These are phyloP conservation scores for Annulohypoxylon moriforme DNA, from an alignment of 495 filamentous ascomycete species.

Conservation along the genomic window DNA sequence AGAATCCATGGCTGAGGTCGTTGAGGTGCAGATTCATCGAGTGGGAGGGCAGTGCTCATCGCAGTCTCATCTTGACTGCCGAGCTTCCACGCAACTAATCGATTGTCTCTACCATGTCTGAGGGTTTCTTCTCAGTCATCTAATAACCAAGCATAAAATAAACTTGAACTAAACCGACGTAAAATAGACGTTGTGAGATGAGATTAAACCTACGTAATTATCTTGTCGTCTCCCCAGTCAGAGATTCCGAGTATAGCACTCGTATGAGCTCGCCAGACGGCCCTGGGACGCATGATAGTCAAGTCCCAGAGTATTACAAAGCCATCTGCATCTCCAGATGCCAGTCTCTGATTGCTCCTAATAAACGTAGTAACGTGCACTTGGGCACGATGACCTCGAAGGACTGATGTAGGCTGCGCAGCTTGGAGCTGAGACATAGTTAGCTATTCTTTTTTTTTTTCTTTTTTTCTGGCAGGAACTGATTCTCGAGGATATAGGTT, in stretches of 20 bases:
- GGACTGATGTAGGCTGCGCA: conserved; percentile 82
- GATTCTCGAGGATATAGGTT: not conserved
- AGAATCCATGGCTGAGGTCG: conserved; percentile 83
- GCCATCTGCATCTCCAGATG: conserved; percentile 91
- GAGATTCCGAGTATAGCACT: conserved; percentile 77
- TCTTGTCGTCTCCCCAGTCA: conserved; percentile 70
- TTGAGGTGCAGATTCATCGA: conserved; percentile 65
- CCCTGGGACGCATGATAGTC: conserved; percentile 80
- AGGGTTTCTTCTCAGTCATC: conserved; percentile 27
- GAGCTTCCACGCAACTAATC: conserved; percentile 86
- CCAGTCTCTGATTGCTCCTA: conserved; percentile 75
- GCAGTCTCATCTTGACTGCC: conserved; percentile 67
- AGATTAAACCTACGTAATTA: conserved; percentile 77
- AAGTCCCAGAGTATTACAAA: conserved; percentile 90
- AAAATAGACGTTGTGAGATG: conserved; percentile 20
- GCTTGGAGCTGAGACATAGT: conserved; percentile 53
- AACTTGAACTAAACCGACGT: not conserved
- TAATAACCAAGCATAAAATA: conserved; percentile 11
- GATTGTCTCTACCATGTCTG: conserved; percentile 92
- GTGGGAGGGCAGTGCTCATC: conserved; percentile 77
- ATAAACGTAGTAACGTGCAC: conserved; percentile 84
- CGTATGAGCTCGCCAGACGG: conserved; percentile 90
- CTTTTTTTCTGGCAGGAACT: not conserved
- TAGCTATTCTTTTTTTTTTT: too few relatives aligned
- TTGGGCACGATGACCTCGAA: conserved; percentile 85